phyloP scores from a whole-genome alignment of 192 early-diverging fungal genomes.

The Gigaspora rosea region DNA sequence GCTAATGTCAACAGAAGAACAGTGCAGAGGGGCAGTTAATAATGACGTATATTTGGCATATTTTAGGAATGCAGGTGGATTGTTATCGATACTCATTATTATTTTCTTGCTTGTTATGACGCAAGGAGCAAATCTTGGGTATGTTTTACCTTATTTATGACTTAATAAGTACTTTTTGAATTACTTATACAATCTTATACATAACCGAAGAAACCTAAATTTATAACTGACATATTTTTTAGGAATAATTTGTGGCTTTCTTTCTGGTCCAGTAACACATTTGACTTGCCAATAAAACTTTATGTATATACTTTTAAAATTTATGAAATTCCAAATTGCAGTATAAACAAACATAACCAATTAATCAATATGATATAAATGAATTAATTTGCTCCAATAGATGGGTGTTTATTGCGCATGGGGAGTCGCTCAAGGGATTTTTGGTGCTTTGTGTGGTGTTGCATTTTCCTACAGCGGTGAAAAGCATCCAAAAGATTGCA shows the following conservation, averaged over 20 bases:
- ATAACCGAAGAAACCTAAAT: too few relatives aligned
- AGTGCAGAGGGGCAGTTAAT: slow-evolving; percentile 68
- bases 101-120: slow-evolving; percentile 52
- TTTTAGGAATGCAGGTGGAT: slow-evolving; percentile 63
- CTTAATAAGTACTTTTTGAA: not conserved
- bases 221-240: too few relatives aligned
- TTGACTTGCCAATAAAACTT: too few relatives aligned
- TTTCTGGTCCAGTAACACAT: too few relatives aligned
- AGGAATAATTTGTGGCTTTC: too few relatives aligned
- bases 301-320: too few relatives aligned
- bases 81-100: slow-evolving; percentile 47
- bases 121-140: slow-evolving; percentile 62
- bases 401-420: slow-evolving; percentile 68
- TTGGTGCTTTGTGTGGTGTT: slow-evolving; percentile 56
- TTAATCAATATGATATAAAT: not conserved
- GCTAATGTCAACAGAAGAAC: slow-evolving; percentile 85
- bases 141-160: slow-evolving; percentile 31
- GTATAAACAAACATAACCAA: not conserved
- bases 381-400: slow-evolving; percentile 42
- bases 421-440: slow-evolving; percentile 64
- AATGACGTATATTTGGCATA: slow-evolving; percentile 62
- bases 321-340: not conserved
- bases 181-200: too few relatives aligned
- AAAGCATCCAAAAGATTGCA: slow-evolving; percentile 69
- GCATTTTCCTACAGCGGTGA: slow-evolving; percentile 63